Evolutionary conservation across 75 land plant species (phyloP), one percentile per base, ranked within the genome.

Genomic region (Selaginella moellendorffii): DNA sequence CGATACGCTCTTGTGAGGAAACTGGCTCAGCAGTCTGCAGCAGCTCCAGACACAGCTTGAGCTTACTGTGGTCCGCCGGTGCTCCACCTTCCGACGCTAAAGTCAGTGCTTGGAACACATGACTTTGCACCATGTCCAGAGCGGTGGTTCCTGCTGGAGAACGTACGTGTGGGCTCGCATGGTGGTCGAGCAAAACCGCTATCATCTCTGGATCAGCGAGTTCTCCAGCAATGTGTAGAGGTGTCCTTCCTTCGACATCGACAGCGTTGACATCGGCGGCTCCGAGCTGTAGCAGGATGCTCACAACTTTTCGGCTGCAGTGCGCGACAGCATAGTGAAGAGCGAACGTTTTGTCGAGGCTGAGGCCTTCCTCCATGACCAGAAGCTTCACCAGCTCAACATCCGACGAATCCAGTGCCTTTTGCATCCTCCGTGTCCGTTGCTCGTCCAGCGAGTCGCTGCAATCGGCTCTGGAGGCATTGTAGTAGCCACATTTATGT

Each of bases 291-390:
- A 36, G 46, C 14, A 36, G 14, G 46, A 36, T 5, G 10, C 14
- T 36, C 10, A 36, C 46, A 14, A 36, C 46, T 5, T 36, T 36
- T 5, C 97, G 69, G 74, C 84, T 83, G 67, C 93, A 87, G 27
- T 81, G 80, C 61, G 78, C 79, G 0, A 91, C 97, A 0, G 97
- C 88, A 52, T 91, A 91, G 56, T 87, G 97, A 17, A 91, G 69
- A 2, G 88, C 97, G 0, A 85, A 53, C 1, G 93, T 88, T 30
- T 88, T 81, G 65, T 91, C 97, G 17, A 91, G 82, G 63, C 85
- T 81, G 17, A 91, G 80, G 24, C 97, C 93, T 65, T 91, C 97
- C 0, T 91, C 93, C 97, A 91, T 91, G 30, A 91, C 97, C 97
- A 91, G 87, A 2, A 91, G 85, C 77, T 83, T 87, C 21, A 91